Conservation (phyloP, 73 alveolate genomes). For the Tetrahymena elliotti region DNA sequence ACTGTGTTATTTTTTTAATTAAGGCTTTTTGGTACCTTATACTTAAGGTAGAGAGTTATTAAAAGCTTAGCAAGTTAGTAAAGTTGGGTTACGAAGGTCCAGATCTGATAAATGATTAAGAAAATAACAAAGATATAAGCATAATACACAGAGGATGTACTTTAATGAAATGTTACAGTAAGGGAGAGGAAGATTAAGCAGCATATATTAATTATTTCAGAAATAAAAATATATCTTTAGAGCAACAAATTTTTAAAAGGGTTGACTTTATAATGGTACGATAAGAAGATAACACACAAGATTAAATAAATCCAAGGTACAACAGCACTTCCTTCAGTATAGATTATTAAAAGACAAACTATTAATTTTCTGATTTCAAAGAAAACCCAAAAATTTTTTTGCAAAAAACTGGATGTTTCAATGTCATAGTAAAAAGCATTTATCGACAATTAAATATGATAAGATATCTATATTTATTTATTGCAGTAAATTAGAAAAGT, state of each 20-base stretch:
- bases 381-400: background rate
- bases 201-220: background rate
- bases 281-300: background rate
- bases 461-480: background rate
- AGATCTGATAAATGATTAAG: background rate
- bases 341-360: background rate
- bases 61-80: background rate
- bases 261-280: background rate
- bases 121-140: background rate
- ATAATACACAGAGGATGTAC: background rate
- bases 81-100: background rate
- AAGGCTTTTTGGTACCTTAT: background rate
- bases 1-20: background rate
- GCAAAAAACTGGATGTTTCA: background rate
- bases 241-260: background rate
- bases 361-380: background rate
- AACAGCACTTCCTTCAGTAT: background rate
- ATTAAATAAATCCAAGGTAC: background rate
- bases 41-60: background rate
- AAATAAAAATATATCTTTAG: background rate
- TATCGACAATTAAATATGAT: background rate
- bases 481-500: background rate
- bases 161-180: background rate
- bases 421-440: background rate
- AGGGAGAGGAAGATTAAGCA: background rate